Conservation (phyloP, 2,329 filamentous ascomycete species). For the Talaromyces sp. region DNA sequence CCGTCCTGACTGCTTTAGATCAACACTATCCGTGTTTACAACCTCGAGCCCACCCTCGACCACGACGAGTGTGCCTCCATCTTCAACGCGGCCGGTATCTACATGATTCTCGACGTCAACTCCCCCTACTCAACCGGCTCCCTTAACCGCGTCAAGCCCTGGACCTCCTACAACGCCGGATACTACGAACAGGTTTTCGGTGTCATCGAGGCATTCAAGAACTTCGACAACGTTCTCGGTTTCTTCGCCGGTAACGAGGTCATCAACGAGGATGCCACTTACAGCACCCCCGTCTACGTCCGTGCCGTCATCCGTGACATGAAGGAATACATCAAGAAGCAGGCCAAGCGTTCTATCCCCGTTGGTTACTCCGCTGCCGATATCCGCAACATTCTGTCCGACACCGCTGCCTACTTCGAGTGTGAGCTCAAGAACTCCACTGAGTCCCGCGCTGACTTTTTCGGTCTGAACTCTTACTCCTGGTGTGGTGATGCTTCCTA, state of each 20-base stretch:
- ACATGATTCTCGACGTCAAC: slow-evolving; percentile 68
- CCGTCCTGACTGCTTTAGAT: slow-evolving; percentile 37
- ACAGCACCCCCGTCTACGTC: slow-evolving; percentile 61
- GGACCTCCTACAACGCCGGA: slow-evolving; percentile 56
- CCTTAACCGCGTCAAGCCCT: slow-evolving; percentile 59
- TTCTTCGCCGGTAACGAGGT: slow-evolving; percentile 72
- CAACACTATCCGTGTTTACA: slow-evolving; percentile 69
- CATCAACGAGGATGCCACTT: slow-evolving; percentile 62
- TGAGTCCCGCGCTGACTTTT: slow-evolving; percentile 62
- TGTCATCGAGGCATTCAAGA: slow-evolving; percentile 68
- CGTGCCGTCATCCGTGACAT: slow-evolving; percentile 67
- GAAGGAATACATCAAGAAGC: slow-evolving; percentile 67
- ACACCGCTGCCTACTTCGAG: slow-evolving; percentile 64
- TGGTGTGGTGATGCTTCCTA: slow-evolving; percentile 66
- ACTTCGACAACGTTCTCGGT: slow-evolving; percentile 65
- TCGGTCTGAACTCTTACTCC: slow-evolving; percentile 69
- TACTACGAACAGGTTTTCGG: slow-evolving; percentile 64
- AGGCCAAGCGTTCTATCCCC: slow-evolving; percentile 61
- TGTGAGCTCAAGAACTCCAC: slow-evolving; percentile 56
- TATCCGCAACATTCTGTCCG: slow-evolving; percentile 61
- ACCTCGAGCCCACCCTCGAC: slow-evolving; percentile 61
- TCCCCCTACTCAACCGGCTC: slow-evolving; percentile 59
- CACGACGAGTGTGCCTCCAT: slow-evolving; percentile 65
- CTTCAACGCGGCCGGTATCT: slow-evolving; percentile 68
- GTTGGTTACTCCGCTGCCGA: slow-evolving; percentile 72